phyloP scores from a whole-genome alignment of 257 asterid species.

The Solanum bukasovii region DNA sequence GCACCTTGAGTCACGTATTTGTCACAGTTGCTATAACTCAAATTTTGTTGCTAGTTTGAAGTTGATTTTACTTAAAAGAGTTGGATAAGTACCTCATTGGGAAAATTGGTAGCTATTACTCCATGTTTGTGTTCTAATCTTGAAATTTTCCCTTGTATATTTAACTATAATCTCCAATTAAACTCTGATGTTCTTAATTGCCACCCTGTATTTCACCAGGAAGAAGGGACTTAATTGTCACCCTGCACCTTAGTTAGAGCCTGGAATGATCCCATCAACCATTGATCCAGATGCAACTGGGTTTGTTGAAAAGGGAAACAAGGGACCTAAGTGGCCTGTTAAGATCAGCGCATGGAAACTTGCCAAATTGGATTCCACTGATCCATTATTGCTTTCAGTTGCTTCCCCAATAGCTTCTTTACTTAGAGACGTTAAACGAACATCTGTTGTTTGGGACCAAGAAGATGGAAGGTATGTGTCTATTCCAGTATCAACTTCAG shows the following conservation, averaged over 20 bases:
- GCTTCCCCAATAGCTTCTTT: constrained; percentile 39
- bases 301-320: constrained; percentile 40
- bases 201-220: constrained; percentile 36
- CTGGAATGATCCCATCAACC: constrained; percentile 89
- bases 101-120: neutral
- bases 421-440: constrained; percentile 66
- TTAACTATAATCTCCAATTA: neutral
- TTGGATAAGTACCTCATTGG: neutral
- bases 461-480: constrained; percentile 92
- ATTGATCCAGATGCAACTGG: constrained; percentile 82
- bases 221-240: constrained; percentile 44
- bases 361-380: constrained; percentile 74
- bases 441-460: constrained; percentile 97
- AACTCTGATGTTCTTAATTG: neutral
- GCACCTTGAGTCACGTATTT: neutral
- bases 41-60: neutral
- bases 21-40: neutral
- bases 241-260: constrained; percentile 82
- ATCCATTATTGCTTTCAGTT: constrained; percentile 29
- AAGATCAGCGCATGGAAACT: constrained; percentile 95
- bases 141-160: neutral
- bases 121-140: neutral
- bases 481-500: constrained; percentile 54
- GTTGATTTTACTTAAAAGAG: neutral
- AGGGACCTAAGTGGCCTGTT: constrained; percentile 55